Evolutionary conservation across 345 rosid genomes (phyloP).

Genomic region (Citrus inodora): DNA sequence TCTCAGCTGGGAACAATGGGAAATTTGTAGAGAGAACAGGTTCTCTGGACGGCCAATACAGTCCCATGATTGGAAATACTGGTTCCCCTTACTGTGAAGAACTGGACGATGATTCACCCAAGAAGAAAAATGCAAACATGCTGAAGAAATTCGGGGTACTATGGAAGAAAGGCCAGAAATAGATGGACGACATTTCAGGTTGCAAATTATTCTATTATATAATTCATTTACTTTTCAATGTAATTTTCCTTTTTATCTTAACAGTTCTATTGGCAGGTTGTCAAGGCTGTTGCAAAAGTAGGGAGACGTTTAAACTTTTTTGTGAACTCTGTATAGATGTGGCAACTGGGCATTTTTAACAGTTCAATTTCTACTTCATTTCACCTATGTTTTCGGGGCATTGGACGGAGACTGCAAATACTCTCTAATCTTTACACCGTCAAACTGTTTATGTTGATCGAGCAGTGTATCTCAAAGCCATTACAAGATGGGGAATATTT

Average conservation of each 20-base stretch:
- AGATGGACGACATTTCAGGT: slow-evolving; percentile 6
- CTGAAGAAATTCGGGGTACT: slow-evolving; percentile 85
- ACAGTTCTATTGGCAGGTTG: background rate
- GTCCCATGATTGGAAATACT: slow-evolving; percentile 32
- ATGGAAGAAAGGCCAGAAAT: slow-evolving; percentile 87
- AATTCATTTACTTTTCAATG: background rate
- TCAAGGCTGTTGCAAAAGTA: background rate
- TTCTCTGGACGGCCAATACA: slow-evolving; percentile 49
- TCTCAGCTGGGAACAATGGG: slow-evolving; percentile 70
- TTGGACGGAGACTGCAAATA: background rate
- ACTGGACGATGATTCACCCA: slow-evolving; percentile 79
- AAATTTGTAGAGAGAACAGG: slow-evolving; percentile 60
- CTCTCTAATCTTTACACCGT: background rate
- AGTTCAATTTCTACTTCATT: slow-evolving; percentile 3
- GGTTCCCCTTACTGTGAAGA: slow-evolving; percentile 80
- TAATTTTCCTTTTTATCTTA: background rate
- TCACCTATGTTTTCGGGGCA: background rate
- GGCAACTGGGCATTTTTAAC: slow-evolving; percentile 4
- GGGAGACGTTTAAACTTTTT: background rate
- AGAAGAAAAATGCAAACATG: slow-evolving; percentile 91
- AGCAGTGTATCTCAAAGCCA: slow-evolving; percentile 3
- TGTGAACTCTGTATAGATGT: background rate
- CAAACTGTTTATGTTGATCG: background rate
- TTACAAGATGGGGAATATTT: background rate
- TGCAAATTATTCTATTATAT: background rate